Evolutionary conservation across 768 basidiomycete species (phyloP).

Genomic region (Daedaleopsis sinensis): DNA sequence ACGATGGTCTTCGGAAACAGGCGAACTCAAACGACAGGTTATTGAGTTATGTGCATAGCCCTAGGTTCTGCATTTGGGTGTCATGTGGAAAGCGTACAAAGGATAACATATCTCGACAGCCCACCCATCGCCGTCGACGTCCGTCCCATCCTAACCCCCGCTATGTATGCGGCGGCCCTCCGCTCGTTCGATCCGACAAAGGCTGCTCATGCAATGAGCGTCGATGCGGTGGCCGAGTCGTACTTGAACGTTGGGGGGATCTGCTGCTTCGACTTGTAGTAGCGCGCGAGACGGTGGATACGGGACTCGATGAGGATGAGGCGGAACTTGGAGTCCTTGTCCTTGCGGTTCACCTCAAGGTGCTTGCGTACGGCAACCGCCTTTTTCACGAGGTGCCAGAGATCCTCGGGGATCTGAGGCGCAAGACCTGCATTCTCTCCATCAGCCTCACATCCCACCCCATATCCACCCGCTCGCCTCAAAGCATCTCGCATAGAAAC

Average conservation of each 20-base stretch:
- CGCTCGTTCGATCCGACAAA: conserved; percentile 10
- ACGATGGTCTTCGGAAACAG: too few relatives aligned
- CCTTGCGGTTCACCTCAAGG: conserved; percentile 96
- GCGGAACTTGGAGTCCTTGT: conserved; percentile 97
- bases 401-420: conserved; percentile 98
- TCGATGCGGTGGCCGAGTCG: conserved; percentile 93
- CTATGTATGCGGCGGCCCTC: neutral
- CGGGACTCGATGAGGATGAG: conserved; percentile 99
- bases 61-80: conserved; percentile 27
- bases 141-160: too few relatives aligned
- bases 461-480: conserved; percentile 4
- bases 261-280: conserved; percentile 99
- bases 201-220: conserved; percentile 70
- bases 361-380: conserved; percentile 99
- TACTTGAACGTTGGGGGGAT: conserved; percentile 99
- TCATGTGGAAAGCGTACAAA: conserved; percentile 28
- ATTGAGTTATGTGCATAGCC: conserved; percentile 21
- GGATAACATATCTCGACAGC: conserved; percentile 24
- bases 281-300: conserved; percentile 96
- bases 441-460: conserved; percentile 14
- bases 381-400: conserved; percentile 99
- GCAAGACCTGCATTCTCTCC: conserved; percentile 79
- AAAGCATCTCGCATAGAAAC: conserved; percentile 35
- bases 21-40: neutral
- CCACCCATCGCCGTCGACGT: conserved; percentile 17